Evolutionary conservation across 352 stramenopile genomes (phyloP).

Genomic region (Phytopythium montanum): DNA sequence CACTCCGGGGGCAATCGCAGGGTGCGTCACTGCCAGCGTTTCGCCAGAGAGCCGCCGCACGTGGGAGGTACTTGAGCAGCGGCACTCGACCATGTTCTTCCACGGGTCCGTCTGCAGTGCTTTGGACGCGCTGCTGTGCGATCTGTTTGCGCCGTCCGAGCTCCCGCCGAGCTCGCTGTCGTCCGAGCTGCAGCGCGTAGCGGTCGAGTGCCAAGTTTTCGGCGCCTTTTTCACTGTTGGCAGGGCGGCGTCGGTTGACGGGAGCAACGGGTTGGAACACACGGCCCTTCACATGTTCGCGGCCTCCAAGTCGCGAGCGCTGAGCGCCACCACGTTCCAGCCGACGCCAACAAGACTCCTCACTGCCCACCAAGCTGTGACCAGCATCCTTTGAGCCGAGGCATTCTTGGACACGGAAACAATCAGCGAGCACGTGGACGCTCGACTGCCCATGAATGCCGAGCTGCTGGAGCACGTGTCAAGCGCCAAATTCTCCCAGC

Average conservation of each 20-base stretch:
- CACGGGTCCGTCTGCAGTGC: constrained; percentile 30
- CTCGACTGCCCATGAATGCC: constrained; percentile 13
- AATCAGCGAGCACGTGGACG: constrained; percentile 3
- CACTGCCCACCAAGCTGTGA: constrained; percentile 18
- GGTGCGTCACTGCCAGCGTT: constrained; percentile 25
- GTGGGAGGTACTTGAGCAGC: constrained; percentile 19
- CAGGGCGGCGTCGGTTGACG: background rate
- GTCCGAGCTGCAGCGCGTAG: constrained; percentile 30
- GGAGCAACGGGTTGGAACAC: background rate
- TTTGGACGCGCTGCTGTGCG: constrained; percentile 15
- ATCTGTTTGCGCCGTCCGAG: constrained; percentile 17
- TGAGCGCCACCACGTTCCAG: constrained; percentile 2
- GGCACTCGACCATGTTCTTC: constrained; percentile 34
- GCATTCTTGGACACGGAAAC: constrained; percentile 22
- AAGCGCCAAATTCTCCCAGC: constrained; percentile 19
- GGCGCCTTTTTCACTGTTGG: constrained; percentile 15
- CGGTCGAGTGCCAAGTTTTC: constrained; percentile 31
- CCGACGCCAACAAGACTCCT: constrained; percentile 16
- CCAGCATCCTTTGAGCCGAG: constrained; percentile 26
- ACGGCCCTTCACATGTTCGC: background rate
- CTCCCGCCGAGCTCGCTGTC: background rate
- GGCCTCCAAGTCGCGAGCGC: background rate
- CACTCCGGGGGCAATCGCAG: constrained; percentile 16
- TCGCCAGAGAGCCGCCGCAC: constrained; percentile 13
- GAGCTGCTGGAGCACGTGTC: constrained; percentile 21